Conservation (phyloP, 805 yeast genomes). For the Candida endomychidarum region DNA sequence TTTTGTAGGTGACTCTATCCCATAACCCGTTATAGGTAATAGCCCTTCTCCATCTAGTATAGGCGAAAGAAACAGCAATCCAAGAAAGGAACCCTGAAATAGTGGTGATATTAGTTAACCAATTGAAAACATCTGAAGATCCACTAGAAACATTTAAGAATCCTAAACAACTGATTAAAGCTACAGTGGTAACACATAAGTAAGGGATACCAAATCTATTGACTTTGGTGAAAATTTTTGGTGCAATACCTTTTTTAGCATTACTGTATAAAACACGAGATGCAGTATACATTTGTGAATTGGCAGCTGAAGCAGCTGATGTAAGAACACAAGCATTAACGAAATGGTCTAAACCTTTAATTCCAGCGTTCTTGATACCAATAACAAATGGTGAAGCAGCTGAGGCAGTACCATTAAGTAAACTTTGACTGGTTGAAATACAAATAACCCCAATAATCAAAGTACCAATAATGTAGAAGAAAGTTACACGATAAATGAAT, state of each 20-base stretch:
- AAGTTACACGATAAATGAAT: slow-evolving; percentile 51
- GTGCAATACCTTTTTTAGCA: slow-evolving; percentile 41
- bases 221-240: slow-evolving; percentile 30
- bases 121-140: slow-evolving; percentile 54
- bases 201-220: slow-evolving; percentile 48
- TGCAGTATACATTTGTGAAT: slow-evolving; percentile 42
- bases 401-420: slow-evolving; percentile 36
- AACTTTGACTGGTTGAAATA: slow-evolving; percentile 24
- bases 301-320: slow-evolving; percentile 53
- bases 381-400: slow-evolving; percentile 67
- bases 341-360: slow-evolving; percentile 57
- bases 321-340: slow-evolving; percentile 61
- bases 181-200: slow-evolving; percentile 30
- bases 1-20: slow-evolving; percentile 58
- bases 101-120: slow-evolving; percentile 67
- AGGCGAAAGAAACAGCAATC: slow-evolving; percentile 54
- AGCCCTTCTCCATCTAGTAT: slow-evolving; percentile 66
- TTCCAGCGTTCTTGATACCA: slow-evolving; percentile 62
- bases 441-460: slow-evolving; percentile 43
- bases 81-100: slow-evolving; percentile 68
- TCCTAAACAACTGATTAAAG: slow-evolving; percentile 45
- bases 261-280: slow-evolving; percentile 43
- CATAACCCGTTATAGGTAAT: slow-evolving; percentile 49
- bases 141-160: slow-evolving; percentile 55
- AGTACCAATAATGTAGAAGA: slow-evolving; percentile 41